Conservation (phyloP, 2,329 filamentous ascomycete species). For the Xylariaceae sp. region DNA sequence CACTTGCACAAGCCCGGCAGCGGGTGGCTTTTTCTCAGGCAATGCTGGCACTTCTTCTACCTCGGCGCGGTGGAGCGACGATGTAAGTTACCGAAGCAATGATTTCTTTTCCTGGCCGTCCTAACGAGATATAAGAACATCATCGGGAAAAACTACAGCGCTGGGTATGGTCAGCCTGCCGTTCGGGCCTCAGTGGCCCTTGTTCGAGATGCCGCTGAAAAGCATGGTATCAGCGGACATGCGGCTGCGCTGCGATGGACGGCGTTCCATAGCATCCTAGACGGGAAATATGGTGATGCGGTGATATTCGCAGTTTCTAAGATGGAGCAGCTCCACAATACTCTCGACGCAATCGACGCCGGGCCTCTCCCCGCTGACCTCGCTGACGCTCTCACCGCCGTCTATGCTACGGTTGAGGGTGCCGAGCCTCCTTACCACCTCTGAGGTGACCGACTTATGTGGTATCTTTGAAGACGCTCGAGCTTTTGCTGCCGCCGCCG, state of each 20-base stretch:
- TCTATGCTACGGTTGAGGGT: constrained; percentile 12
- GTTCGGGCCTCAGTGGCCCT: constrained; percentile 38
- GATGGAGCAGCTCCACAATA: constrained; percentile 43
- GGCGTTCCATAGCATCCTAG: constrained; percentile 44
- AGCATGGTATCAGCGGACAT: constrained; percentile 46
- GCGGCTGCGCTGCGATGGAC: constrained; percentile 51
- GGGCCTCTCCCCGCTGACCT: constrained; percentile 45
- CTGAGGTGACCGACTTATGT: too few species aligned
- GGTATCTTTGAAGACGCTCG: too few species aligned
- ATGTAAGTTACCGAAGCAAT: constrained; percentile 4
- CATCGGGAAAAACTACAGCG: constrained; percentile 10
- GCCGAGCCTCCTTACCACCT: constrained; percentile 4
- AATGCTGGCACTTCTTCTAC: constrained; percentile 21
- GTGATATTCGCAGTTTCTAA: constrained; percentile 46
- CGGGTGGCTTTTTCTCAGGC: constrained; percentile 34
- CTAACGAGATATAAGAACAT: constrained; percentile 7
- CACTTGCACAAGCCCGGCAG: constrained; percentile 12
- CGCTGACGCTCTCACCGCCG: constrained; percentile 11
- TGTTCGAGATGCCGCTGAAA: constrained; percentile 35
- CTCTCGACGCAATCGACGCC: constrained; percentile 44
- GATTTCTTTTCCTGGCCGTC: neutral
- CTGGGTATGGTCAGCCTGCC: constrained; percentile 28
- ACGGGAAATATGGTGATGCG: constrained; percentile 41
- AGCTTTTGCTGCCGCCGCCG: too few species aligned
- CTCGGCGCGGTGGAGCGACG: constrained; percentile 19